Evolutionary conservation across 164 flowering plant species (phyloP), one percentile per base, ranked within the genome.

Genomic region (Paratinospora sagittata): DNA sequence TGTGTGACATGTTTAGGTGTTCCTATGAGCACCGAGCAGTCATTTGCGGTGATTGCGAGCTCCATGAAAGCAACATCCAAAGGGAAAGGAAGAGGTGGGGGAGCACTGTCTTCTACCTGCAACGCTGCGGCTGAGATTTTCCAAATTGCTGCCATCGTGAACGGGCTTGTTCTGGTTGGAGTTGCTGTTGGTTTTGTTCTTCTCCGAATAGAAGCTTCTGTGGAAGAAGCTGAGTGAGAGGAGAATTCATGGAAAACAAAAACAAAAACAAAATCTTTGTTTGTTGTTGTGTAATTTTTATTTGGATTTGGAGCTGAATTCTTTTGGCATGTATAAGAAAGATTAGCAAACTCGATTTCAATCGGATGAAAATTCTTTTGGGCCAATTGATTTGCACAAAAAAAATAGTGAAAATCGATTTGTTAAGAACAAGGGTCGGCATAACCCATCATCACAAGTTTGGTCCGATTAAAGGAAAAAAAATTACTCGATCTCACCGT

Each of bases 181-280:
- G 92, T 88, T 70, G 92, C 92, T 7, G 85, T 88, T 4, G 89
- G 92, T 3, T 87, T 88, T 60, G 82, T 85, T 73, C 87, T 88
- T 27, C 89, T 88, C 17, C 81, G 88, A 49, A 73, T 88, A 0
- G 90, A 88, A 79, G 90, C 90, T 6, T 55, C 61, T 11, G 73
- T 85, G 7, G 90, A 88, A 76, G 90, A 88, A 73, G 39, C 85
- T 6, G 88, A 83, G 69, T 66, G 65, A 33, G 61, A 41, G n/a
- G n/a, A n/a, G 39, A 68, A 26, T 47, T 39, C 27, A 39, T 9
- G 0, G 19, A n/a, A n/a, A n/a, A n/a, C n/a, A n/a, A n/a, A n/a
- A n/a, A n/a, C n/a, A n/a, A 37, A n/a, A 21, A 41, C 21, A 12
- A 8, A 24, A 21, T 34, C 1, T 0, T 23, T 23, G 19, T 66